phyloP scores from a whole-genome alignment of 768 basidiomycete species.

The Tulasnella sp. region DNA sequence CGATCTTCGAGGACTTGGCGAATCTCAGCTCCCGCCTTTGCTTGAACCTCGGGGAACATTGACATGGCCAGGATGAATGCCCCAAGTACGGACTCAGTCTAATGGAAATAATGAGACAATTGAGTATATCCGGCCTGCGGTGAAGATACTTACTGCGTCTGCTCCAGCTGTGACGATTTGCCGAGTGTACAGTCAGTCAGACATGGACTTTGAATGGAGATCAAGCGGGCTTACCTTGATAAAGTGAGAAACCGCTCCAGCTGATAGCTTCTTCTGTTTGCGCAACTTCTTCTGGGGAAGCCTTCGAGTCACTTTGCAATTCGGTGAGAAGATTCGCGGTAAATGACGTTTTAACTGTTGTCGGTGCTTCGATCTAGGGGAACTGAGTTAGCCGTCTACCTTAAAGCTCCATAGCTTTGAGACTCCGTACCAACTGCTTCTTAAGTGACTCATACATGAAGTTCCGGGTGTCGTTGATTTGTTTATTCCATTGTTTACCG shows the following conservation, averaged over 20 bases:
- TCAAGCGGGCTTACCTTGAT: neutral
- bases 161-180: neutral
- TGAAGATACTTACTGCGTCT: neutral
- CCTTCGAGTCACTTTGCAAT: neutral
- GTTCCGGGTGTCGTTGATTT: neutral
- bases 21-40: slow-evolving; percentile 2
- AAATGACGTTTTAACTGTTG: neutral
- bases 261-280: neutral
- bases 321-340: neutral
- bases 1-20: neutral
- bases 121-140: neutral
- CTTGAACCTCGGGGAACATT: slow-evolving; percentile 6
- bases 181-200: neutral
- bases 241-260: neutral
- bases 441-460: neutral
- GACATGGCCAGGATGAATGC: slow-evolving; percentile 15
- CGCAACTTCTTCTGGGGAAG: neutral
- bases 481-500: neutral
- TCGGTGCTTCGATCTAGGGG: neutral
- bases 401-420: neutral
- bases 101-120: neutral
- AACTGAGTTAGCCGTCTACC: neutral
- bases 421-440: neutral
- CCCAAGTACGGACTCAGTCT: slow-evolving; percentile 1
- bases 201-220: neutral